Conservation (phyloP, 768 basidiomycete genomes). For the Podaxis sp. region DNA sequence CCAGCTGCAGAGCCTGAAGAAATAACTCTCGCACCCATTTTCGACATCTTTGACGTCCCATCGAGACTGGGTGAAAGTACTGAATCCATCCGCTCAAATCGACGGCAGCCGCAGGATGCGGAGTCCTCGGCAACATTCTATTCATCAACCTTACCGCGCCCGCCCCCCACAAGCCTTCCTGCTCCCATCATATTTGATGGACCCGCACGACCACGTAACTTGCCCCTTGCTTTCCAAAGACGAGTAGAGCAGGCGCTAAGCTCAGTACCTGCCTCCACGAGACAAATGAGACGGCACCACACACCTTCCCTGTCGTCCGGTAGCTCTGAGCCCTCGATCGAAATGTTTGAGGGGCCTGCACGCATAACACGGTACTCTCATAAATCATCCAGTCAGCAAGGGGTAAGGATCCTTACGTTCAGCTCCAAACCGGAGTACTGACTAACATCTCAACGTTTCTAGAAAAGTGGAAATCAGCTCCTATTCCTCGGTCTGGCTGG, state of each 20-base stretch:
- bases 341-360: constrained; percentile 50
- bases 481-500: constrained; percentile 20
- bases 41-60: constrained; percentile 55
- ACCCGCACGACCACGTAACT: constrained; percentile 38
- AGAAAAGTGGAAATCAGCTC: constrained; percentile 2
- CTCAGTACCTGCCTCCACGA: constrained; percentile 15
- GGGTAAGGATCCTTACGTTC: constrained; percentile 16
- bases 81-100: constrained; percentile 22
- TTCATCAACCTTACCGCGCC: constrained; percentile 19
- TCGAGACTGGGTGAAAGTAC: constrained; percentile 36
- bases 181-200: constrained; percentile 49
- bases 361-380: constrained; percentile 31
- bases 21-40: constrained; percentile 33
- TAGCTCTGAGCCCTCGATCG: constrained; percentile 31
- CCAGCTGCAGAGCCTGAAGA: constrained; percentile 24
- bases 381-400: constrained; percentile 20
- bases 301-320: constrained; percentile 19
- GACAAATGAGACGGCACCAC: constrained; percentile 24
- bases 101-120: constrained; percentile 4
- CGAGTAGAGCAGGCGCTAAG: constrained; percentile 22
- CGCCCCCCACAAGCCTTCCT: constrained; percentile 36
- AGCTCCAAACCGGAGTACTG: not conserved
- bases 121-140: constrained; percentile 14
- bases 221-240: constrained; percentile 23
- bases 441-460: not conserved